Conservation (phyloP, 192 early-diverging fungal species). For the Lunasporangiospora selenospora region DNA sequence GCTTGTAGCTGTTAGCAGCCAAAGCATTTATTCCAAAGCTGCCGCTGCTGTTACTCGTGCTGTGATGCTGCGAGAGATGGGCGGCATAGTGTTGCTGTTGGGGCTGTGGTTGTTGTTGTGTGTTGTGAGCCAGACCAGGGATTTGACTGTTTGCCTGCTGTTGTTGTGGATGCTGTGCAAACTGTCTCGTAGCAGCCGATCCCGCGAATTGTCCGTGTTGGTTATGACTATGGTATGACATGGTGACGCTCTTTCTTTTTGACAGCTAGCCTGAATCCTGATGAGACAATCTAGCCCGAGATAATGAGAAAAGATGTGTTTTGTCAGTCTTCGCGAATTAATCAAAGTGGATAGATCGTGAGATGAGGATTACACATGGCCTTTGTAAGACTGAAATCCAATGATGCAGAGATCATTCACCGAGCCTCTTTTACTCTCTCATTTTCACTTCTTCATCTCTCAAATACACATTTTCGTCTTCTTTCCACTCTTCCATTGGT, state of each 20-base stretch:
- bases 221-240: conserved; percentile 42
- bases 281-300: no score
- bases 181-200: conserved; percentile 24
- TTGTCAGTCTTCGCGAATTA: conserved; percentile 1
- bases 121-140: conserved; percentile 26
- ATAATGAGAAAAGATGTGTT: not conserved
- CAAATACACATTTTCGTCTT: no score
- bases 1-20: conserved; percentile 26
- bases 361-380: no score
- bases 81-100: conserved; percentile 29
- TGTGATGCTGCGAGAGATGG: conserved; percentile 30
- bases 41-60: conserved; percentile 17
- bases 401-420: no score
- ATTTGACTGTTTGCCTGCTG: conserved; percentile 19
- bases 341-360: no score
- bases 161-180: conserved; percentile 26
- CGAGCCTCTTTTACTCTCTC: no score
- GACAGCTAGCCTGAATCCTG: no score
- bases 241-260: not conserved
- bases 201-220: conserved; percentile 38
- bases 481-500: no score
- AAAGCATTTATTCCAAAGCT: conserved; percentile 16
- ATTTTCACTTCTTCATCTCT: no score
- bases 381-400: no score
- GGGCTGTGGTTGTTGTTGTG: conserved; percentile 20